A percentile compares a stretch with the other conserved stretches of the same genome.
phyloP scores from a whole-genome alignment of 192 early-diverging fungal genomes.

The Coemansia sp. region DNA sequence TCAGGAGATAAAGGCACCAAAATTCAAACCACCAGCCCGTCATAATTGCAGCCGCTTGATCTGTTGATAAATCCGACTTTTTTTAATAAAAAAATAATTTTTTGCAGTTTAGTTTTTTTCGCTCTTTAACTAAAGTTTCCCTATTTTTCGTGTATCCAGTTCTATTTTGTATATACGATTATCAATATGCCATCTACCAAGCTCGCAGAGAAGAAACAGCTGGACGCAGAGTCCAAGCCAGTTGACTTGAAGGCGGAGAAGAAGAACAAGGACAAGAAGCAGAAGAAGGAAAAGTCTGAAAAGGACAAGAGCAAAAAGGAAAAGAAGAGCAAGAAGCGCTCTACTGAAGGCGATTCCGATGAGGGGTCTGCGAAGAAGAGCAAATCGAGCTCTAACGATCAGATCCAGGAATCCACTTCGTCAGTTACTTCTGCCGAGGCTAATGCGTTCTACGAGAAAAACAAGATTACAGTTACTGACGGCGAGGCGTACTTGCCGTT shows the following conservation, averaged over 20 bases:
- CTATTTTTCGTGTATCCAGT: not conserved
- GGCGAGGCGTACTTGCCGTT: conserved; percentile 61
- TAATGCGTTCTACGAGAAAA: conserved; percentile 57
- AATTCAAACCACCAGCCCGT: no score
- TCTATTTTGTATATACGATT: conserved; percentile 18
- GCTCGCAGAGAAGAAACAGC: conserved; percentile 8
- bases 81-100: not conserved
- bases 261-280: conserved; percentile 13
- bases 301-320: conserved; percentile 39
- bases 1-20: not conserved
- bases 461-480: conserved; percentile 64
- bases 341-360: conserved; percentile 13
- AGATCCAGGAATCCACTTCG: conserved; percentile 1
- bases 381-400: conserved; percentile 16
- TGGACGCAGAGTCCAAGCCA: not conserved
- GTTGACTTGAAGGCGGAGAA: conserved; percentile 9
- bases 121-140: conserved; percentile 9
- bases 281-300: conserved; percentile 25
- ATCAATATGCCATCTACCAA: conserved; percentile 4
- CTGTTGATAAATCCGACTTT: not conserved
- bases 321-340: conserved; percentile 32
- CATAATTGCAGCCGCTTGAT: not conserved
- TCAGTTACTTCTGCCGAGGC: conserved; percentile 31
- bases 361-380: conserved; percentile 34
- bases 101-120: conserved; percentile 17